phyloP scores from a whole-genome alignment of 148 eudicot species.

The Mesembryanthemum crystallinum region DNA sequence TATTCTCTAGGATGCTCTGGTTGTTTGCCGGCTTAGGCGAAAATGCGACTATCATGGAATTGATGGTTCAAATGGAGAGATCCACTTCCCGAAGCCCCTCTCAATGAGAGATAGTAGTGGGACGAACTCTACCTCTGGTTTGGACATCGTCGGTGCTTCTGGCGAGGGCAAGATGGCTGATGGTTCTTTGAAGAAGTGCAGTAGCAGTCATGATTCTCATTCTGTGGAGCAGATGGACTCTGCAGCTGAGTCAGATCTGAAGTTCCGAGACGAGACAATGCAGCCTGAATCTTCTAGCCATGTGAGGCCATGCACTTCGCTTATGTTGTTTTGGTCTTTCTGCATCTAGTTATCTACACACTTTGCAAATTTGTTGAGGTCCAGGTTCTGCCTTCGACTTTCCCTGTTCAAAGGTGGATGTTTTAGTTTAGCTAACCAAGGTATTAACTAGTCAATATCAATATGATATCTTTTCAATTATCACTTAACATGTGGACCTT shows the following conservation, averaged over 20 bases:
- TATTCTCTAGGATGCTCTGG: conserved; percentile 62
- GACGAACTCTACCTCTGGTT: conserved; percentile 31
- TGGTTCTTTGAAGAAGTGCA: conserved; percentile 42
- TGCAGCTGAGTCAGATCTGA: conserved; percentile 45
- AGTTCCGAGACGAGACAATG: conserved; percentile 26
- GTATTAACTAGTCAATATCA: background rate
- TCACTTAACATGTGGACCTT: background rate
- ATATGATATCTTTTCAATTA: background rate
- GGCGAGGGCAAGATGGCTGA: conserved; percentile 37
- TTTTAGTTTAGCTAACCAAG: background rate
- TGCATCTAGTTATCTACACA: background rate
- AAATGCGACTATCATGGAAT: conserved; percentile 41
- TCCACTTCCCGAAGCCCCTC: conserved; percentile 22
- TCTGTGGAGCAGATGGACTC: conserved; percentile 50
- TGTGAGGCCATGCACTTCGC: conserved; percentile 29
- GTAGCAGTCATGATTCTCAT: conserved; percentile 56
- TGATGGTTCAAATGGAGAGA: conserved; percentile 33
- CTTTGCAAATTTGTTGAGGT: background rate
- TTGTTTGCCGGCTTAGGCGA: conserved; percentile 68
- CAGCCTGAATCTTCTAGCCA: conserved; percentile 40
- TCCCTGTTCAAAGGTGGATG: background rate
- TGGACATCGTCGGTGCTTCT: conserved; percentile 21
- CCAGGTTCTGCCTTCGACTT: background rate
- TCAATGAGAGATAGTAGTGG: conserved; percentile 22
- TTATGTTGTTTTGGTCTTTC: background rate